phyloP scores from a whole-genome alignment of 306 rosid genomes.

The Nissolia schottii region DNA sequence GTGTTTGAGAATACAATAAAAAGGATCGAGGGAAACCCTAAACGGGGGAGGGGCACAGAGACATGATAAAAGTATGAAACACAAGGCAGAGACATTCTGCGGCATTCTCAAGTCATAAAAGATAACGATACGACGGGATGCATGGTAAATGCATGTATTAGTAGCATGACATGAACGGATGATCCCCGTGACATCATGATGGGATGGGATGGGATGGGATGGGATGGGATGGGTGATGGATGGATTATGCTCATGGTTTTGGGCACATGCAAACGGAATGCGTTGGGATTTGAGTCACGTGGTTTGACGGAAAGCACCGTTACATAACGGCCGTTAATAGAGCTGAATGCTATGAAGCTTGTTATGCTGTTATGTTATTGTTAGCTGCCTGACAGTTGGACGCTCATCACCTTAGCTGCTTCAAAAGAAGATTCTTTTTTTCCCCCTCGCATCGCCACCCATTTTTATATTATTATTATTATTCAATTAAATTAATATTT shows the following conservation, averaged over 20 bases:
- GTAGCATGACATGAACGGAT: neutral
- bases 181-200: neutral
- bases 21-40: neutral
- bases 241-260: neutral
- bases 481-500: no score
- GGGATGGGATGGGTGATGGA: neutral
- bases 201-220: neutral
- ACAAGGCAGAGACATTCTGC: slow-evolving; percentile 11
- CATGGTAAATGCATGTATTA: neutral
- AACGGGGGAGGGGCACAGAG: neutral
- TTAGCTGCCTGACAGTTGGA: slow-evolving; percentile 29
- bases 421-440: slow-evolving; percentile 36
- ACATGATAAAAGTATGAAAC: neutral
- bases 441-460: neutral
- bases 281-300: slow-evolving; percentile 21
- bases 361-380: neutral
- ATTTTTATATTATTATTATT: no score
- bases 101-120: slow-evolving; percentile 3
- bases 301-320: slow-evolving; percentile 33
- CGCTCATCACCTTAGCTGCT: slow-evolving; percentile 23
- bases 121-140: neutral
- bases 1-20: neutral
- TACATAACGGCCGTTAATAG: slow-evolving; percentile 36
- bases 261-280: neutral
- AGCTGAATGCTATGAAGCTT: slow-evolving; percentile 13